Percentiles rank a stretch among this genome's conserved stretches.
These are phyloP conservation scores for Camptophora hylomeconis DNA, from an alignment of 2,329 filamentous ascomycete species.

Conservation along the genomic window DNA sequence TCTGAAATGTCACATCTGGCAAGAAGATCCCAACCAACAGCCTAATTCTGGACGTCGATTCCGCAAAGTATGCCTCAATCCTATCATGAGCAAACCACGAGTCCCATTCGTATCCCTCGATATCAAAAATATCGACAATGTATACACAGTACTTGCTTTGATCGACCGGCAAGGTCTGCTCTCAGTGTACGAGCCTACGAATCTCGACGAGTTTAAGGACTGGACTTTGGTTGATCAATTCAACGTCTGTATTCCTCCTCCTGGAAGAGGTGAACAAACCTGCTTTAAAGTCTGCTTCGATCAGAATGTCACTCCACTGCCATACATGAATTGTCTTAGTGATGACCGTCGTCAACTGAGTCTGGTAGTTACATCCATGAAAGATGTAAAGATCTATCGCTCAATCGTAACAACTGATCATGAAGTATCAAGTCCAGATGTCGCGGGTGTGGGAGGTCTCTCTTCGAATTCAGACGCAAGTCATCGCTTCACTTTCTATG, in stretches of 20 bases:
- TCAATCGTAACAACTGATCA: conserved; percentile 41
- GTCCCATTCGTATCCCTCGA: conserved; percentile 64
- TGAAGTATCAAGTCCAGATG: conserved; percentile 25
- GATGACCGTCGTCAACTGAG: conserved; percentile 66
- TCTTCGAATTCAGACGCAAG: too few relatives aligned
- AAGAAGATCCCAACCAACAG: conserved; percentile 71
- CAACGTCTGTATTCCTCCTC: conserved; percentile 51
- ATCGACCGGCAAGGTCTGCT: conserved; percentile 72
- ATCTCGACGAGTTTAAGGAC: conserved; percentile 65
- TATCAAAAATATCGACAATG: conserved; percentile 67
- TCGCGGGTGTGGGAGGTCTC: too few relatives aligned
- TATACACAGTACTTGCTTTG: conserved; percentile 74
- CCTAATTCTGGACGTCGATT: conserved; percentile 67
- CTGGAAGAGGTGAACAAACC: conserved; percentile 69
- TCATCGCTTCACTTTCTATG: conserved; percentile 60
- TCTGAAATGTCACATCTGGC: conserved; percentile 83
- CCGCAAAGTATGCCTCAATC: conserved; percentile 53
- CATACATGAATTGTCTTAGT: conserved; percentile 62
- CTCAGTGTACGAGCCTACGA: conserved; percentile 71
- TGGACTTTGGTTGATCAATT: conserved; percentile 68
- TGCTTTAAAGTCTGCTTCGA: conserved; percentile 80
- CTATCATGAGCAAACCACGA: conserved; percentile 49
- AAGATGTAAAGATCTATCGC: conserved; percentile 69
- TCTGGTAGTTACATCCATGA: conserved; percentile 76
- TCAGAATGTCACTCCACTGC: conserved; percentile 61